These are phyloP conservation scores for Aspergillus sp. DNA, from an alignment of 2,329 filamentous ascomycete species.

Conservation along the genomic window DNA sequence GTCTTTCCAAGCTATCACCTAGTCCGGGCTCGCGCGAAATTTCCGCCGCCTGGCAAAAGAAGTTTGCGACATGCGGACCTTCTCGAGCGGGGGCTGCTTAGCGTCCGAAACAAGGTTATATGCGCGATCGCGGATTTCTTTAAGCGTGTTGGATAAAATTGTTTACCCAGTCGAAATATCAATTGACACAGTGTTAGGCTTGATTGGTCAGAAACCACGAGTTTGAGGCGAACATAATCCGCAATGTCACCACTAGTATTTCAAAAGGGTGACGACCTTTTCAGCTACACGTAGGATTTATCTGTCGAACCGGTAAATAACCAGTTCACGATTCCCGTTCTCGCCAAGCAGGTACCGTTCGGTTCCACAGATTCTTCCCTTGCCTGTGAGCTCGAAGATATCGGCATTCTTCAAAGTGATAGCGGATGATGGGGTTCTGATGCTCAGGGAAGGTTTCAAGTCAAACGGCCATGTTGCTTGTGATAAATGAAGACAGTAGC, in stretches of 20 bases:
- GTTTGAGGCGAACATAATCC: background rate
- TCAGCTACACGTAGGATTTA: conserved; percentile 11
- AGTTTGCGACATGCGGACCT: conserved; percentile 66
- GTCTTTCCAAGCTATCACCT: conserved; percentile 24
- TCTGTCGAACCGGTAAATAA: conserved; percentile 53
- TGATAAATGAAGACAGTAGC: conserved; percentile 38
- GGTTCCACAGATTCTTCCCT: conserved; percentile 58
- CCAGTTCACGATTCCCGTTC: conserved; percentile 52
- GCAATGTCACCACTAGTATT: background rate
- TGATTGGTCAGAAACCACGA: background rate
- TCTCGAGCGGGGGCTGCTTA: conserved; percentile 44
- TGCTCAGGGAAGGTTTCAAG: conserved; percentile 27
- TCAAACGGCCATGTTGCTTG: conserved; percentile 27
- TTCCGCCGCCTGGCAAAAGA: conserved; percentile 66
- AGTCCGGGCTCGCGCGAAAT: conserved; percentile 70
- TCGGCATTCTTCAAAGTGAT: conserved; percentile 32
- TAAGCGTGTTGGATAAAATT: conserved; percentile 63
- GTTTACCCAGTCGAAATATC: conserved; percentile 47
- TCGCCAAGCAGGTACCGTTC: conserved; percentile 64
- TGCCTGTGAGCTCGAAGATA: conserved; percentile 51
- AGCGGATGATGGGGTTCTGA: conserved; percentile 25
- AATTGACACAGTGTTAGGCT: background rate
- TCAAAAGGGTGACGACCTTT: background rate
- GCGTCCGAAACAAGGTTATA: conserved; percentile 62
- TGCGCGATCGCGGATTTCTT: conserved; percentile 65